These are phyloP conservation scores for Gomphus bonarii DNA, from an alignment of 1,284 basidiomycete genomes.

Conservation along the genomic window DNA sequence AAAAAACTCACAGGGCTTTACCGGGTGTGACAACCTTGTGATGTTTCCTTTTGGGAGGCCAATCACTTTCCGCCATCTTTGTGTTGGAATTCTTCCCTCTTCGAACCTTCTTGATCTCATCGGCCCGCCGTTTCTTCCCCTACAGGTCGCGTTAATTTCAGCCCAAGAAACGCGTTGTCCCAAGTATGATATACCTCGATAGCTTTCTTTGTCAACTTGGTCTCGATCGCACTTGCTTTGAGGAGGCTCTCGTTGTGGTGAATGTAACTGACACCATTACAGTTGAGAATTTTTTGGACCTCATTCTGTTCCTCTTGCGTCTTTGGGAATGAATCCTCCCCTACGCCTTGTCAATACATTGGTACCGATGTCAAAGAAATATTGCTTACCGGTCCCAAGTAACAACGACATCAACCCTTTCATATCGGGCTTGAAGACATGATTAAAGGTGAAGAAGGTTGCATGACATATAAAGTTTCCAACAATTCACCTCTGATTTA, in stretches of 20 bases:
- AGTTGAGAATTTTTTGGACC: slow-evolving; percentile 47
- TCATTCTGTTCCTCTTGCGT: slow-evolving; percentile 21
- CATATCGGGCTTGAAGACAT: slow-evolving; percentile 38
- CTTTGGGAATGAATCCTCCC: slow-evolving; percentile 14
- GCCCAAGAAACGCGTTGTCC: too few species aligned
- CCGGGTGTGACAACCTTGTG: slow-evolving; percentile 40
- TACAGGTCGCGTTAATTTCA: slow-evolving; percentile 4
- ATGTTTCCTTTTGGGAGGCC: slow-evolving; percentile 55
- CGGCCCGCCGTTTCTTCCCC: slow-evolving; percentile 17
- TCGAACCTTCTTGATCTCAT: slow-evolving; percentile 16
- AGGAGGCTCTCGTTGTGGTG: slow-evolving; percentile 66
- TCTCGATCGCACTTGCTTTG: slow-evolving; percentile 56
- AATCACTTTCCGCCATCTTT: slow-evolving; percentile 31
- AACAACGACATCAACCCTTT: slow-evolving; percentile 55
- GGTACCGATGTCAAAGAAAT: slow-evolving; percentile 2
- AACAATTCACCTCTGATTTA: slow-evolving; percentile 29
- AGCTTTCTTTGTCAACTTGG: slow-evolving; percentile 42
- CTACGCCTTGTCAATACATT: slow-evolving; percentile 9
- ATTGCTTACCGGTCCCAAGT: slow-evolving; percentile 51
- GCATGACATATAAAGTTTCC: slow-evolving; percentile 22
- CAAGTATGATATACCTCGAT: slow-evolving; percentile 28
- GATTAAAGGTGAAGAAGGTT: slow-evolving; percentile 30
- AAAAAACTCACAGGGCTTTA: slow-evolving; percentile 35
- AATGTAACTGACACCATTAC: slow-evolving; percentile 53
- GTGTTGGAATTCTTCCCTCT: slow-evolving; percentile 12